Percentiles rank a stretch among this genome's conserved stretches.
phyloP scores from a whole-genome alignment of 2,329 filamentous ascomycete genomes.

The Colletotrichum navitas region DNA sequence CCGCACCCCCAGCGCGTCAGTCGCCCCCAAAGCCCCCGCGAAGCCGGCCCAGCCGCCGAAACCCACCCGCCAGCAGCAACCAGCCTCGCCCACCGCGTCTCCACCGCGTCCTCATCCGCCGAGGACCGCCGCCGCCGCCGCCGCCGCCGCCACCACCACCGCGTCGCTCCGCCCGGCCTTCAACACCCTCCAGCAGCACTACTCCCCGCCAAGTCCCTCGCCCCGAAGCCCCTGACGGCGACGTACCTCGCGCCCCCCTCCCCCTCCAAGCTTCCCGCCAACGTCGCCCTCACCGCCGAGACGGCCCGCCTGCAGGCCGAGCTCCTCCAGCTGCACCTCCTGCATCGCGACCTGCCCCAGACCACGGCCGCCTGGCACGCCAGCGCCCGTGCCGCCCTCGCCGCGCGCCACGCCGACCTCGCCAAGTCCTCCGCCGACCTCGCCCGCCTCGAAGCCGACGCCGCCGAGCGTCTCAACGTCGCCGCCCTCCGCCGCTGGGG shows the following conservation, averaged over 20 bases:
- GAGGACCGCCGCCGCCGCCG: too few species aligned
- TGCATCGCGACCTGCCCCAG: conserved; percentile 67
- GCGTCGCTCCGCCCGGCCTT: conserved; percentile 66
- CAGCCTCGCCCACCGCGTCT: conserved; percentile 10
- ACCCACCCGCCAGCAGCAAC: conserved; percentile 51
- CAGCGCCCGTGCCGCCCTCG: conserved; percentile 65
- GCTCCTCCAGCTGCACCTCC: conserved; percentile 73
- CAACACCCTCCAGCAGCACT: conserved; percentile 75
- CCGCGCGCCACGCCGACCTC: conserved; percentile 58
- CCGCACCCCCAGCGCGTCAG: conserved; percentile 41
- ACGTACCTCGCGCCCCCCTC: conserved; percentile 70
- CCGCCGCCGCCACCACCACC: conserved; percentile 18
- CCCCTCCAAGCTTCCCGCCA: conserved; percentile 71
- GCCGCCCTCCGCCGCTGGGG: conserved; percentile 66
- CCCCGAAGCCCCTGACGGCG: conserved; percentile 72
- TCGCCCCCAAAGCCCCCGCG: neutral
- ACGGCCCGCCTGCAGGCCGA: conserved; percentile 72
- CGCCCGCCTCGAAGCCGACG: conserved; percentile 55
- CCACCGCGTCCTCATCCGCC: conserved; percentile 5
- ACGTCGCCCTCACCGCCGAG: conserved; percentile 70
- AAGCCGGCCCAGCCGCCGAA: conserved; percentile 53
- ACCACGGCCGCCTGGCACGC: conserved; percentile 65
- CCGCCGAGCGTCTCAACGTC: conserved; percentile 64
- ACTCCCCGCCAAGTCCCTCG: conserved; percentile 70
- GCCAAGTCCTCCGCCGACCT: conserved; percentile 52